Evolutionary conservation across 352 stramenopile species (phyloP).

Genomic region (Elongisporangium anandrum): DNA sequence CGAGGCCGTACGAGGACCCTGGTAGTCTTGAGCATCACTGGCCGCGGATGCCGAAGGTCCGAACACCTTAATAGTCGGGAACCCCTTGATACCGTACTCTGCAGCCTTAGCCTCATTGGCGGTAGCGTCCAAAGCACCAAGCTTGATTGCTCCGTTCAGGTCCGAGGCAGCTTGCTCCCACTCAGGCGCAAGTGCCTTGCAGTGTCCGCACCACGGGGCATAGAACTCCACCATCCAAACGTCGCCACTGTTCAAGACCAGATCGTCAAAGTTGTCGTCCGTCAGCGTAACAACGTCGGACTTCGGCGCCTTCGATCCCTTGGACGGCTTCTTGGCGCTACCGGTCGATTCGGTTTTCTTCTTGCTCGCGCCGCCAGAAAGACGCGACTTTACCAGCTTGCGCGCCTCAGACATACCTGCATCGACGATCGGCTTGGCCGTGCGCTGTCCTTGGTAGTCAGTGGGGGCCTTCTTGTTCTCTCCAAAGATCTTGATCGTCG

Average conservation of each 20-base stretch:
- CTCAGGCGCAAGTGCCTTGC: constrained; percentile 88
- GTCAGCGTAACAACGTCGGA: constrained; percentile 87
- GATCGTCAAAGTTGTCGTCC: constrained; percentile 89
- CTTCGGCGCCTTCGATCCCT: constrained; percentile 28
- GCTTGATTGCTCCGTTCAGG: constrained; percentile 84
- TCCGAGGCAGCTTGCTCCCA: constrained; percentile 89
- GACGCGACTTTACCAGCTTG: constrained; percentile 75
- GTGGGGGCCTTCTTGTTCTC: constrained; percentile 73
- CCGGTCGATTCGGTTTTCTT: constrained; percentile 25
- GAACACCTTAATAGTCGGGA: constrained; percentile 96
- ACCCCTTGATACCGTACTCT: constrained; percentile 89
- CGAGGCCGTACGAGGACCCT: constrained; percentile 78
- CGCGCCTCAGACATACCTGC: constrained; percentile 66
- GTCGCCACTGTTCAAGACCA: constrained; percentile 88
- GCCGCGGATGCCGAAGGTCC: constrained; percentile 54
- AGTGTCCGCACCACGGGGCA: constrained; percentile 91
- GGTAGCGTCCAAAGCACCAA: constrained; percentile 91
- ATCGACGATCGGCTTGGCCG: constrained; percentile 80
- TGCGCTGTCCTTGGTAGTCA: constrained; percentile 80
- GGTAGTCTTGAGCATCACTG: constrained; percentile 76
- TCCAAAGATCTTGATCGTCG: constrained; percentile 93
- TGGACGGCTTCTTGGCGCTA: constrained; percentile 31
- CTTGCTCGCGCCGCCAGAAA: constrained; percentile 55
- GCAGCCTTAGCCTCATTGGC: constrained; percentile 87
- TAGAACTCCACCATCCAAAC: constrained; percentile 93